Evolutionary conservation across 371 early-diverging fungal species (phyloP).

Genomic region (Mucor indicus): DNA sequence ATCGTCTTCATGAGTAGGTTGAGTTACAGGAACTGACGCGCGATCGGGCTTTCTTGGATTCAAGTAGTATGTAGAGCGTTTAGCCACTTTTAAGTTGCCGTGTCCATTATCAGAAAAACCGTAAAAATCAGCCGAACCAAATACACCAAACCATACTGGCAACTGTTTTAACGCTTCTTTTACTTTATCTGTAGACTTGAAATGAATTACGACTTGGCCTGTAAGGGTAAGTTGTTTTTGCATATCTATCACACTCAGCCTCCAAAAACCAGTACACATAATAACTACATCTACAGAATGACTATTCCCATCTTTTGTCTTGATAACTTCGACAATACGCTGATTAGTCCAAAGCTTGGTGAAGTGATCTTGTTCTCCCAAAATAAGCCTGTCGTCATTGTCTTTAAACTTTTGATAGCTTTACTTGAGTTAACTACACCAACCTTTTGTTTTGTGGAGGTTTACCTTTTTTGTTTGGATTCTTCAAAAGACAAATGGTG

Average conservation of each 20-base stretch:
- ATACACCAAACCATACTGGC: constrained; percentile 53
- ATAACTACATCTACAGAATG: constrained; percentile 41
- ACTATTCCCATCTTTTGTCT: constrained; percentile 34
- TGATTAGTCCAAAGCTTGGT: constrained; percentile 4
- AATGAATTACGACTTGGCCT: constrained; percentile 54
- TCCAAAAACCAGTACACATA: constrained; percentile 57
- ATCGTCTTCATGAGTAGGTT: constrained; percentile 27
- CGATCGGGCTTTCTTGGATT: constrained; percentile 5
- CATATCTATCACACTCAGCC: constrained; percentile 44
- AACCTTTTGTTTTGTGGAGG: no score
- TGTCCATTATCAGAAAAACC: constrained; percentile 51
- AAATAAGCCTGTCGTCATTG: constrained; percentile 38
- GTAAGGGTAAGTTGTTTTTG: constrained; percentile 34
- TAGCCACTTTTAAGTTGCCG: constrained; percentile 49
- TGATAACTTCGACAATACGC: constrained; percentile 32
- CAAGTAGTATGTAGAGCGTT: constrained; percentile 47
- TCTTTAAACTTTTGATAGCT: constrained; percentile 29
- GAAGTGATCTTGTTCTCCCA: constrained; percentile 34
- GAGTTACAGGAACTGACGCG: constrained; percentile 39
- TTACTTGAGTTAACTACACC: constrained; percentile 35
- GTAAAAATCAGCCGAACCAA: constrained; percentile 49
- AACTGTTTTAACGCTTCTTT: not conserved
- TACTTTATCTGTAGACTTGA: constrained; percentile 21
- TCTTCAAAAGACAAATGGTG: no score
- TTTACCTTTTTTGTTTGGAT: no score